phyloP scores from a whole-genome alignment of 2,329 filamentous ascomycete species.

The Ophiocordyceps sinensis region DNA sequence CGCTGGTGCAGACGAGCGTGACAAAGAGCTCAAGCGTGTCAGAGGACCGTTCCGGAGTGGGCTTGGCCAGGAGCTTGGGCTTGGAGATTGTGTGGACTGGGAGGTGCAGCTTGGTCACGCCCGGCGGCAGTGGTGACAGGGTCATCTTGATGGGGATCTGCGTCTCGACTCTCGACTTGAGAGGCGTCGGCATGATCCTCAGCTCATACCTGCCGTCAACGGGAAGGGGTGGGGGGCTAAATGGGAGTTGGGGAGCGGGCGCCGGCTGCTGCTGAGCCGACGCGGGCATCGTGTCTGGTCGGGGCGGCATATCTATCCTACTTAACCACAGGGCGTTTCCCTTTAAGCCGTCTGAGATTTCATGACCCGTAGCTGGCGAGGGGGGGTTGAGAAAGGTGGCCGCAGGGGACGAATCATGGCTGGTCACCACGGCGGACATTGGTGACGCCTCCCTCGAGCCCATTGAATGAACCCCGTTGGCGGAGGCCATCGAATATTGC shows the following conservation, averaged over 20 bases:
- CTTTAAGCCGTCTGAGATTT: conserved; percentile 20
- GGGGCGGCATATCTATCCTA: conserved; percentile 10
- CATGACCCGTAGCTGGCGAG: conserved; percentile 25
- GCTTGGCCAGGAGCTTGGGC: conserved; percentile 74
- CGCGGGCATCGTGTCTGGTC: conserved; percentile 10
- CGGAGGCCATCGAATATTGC: conserved; percentile 37
- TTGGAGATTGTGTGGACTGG: conserved; percentile 89
- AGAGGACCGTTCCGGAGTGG: conserved; percentile 45
- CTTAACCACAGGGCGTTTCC: conserved; percentile 22
- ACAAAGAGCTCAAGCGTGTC: conserved; percentile 71
- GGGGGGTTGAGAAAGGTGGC: conserved; percentile 30
- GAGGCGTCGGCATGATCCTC: conserved; percentile 50
- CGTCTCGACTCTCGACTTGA: conserved; percentile 89
- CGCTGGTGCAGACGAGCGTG: conserved; percentile 80
- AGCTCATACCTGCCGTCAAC: conserved; percentile 27
- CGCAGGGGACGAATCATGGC: conserved; percentile 37
- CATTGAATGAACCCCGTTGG: conserved; percentile 30
- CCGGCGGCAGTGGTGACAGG: conserved; percentile 58
- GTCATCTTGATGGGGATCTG: conserved; percentile 83
- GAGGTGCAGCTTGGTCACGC: conserved; percentile 69
- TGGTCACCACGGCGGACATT: conserved; percentile 33
- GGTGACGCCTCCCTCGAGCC: conserved; percentile 41
- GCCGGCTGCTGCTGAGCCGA: conserved; percentile 13
- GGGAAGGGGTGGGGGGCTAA: conserved; percentile 11
- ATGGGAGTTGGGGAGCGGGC: conserved; percentile 12